phyloP scores from a whole-genome alignment of 257 asterid genomes.

The Jasminum sambac region DNA sequence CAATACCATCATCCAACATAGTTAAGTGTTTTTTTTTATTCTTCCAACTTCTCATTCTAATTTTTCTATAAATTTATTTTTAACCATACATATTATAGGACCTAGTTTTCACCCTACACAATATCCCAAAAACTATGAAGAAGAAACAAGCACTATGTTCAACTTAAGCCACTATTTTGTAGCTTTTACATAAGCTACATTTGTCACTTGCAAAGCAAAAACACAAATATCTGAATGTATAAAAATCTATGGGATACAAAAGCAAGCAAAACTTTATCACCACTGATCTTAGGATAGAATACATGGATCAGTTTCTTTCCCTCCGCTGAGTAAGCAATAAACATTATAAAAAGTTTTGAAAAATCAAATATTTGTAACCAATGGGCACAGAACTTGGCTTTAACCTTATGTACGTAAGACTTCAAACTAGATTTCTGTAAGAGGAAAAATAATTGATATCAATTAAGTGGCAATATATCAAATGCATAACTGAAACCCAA shows the following conservation, averaged over 20 bases:
- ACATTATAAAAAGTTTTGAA: not conserved
- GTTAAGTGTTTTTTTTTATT: no score
- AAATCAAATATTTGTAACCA: not conserved
- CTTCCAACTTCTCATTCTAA: no score
- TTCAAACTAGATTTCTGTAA: slow-evolving; percentile 21
- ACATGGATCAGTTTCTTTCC: not conserved
- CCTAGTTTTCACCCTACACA: no score
- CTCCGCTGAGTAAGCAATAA: not conserved
- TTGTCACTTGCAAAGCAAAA: not conserved
- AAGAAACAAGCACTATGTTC: no score
- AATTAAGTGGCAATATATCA: slow-evolving; percentile 11
- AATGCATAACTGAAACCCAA: slow-evolving; percentile 16
- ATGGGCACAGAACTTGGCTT: not conserved
- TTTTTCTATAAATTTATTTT: no score
- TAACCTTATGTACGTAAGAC: not conserved
- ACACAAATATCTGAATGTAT: not conserved
- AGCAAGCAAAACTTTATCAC: not conserved
- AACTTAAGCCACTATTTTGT: not conserved
- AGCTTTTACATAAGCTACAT: not conserved
- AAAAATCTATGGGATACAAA: not conserved
- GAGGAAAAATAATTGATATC: slow-evolving; percentile 7
- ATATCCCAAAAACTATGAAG: no score
- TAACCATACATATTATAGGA: no score
- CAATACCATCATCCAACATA: not conserved
- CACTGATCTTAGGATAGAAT: not conserved